Conservation (phyloP, 192 early-diverging fungal species). For the Podila verticillata region DNA sequence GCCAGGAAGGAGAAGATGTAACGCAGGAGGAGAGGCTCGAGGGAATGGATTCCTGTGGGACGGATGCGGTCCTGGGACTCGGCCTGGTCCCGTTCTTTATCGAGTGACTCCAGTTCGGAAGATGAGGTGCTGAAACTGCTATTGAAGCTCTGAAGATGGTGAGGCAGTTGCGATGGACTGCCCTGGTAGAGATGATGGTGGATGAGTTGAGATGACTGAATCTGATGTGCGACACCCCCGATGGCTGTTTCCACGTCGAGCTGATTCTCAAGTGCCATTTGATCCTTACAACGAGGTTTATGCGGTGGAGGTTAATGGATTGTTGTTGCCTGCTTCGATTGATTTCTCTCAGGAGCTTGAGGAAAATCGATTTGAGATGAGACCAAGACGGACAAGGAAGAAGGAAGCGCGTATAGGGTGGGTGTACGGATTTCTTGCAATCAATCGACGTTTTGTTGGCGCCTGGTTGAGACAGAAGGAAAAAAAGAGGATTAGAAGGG, state of each 20-base stretch:
- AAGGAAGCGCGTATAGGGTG: neutral
- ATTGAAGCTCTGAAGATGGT: conserved; percentile 5
- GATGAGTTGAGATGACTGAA: neutral
- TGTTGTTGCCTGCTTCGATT: neutral
- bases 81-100: conserved; percentile 3
- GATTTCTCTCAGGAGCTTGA: neutral
- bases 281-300: neutral
- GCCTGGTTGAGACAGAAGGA: neutral
- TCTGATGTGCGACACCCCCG: conserved; percentile 11
- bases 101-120: conserved; percentile 19
- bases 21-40: conserved; percentile 32
- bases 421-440: neutral
- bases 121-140: conserved; percentile 31
- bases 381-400: neutral
- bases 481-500: neutral
- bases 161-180: neutral
- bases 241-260: conserved; percentile 32
- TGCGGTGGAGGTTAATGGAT: neutral
- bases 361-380: neutral
- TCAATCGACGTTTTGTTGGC: no score
- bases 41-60: conserved; percentile 36
- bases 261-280: conserved; percentile 34
- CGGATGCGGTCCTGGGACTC: neutral
- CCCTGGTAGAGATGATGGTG: conserved; percentile 15
- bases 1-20: conserved; percentile 48